These are phyloP conservation scores for Brassica incana DNA, from an alignment of 345 rosid genomes.

Conservation along the genomic window DNA sequence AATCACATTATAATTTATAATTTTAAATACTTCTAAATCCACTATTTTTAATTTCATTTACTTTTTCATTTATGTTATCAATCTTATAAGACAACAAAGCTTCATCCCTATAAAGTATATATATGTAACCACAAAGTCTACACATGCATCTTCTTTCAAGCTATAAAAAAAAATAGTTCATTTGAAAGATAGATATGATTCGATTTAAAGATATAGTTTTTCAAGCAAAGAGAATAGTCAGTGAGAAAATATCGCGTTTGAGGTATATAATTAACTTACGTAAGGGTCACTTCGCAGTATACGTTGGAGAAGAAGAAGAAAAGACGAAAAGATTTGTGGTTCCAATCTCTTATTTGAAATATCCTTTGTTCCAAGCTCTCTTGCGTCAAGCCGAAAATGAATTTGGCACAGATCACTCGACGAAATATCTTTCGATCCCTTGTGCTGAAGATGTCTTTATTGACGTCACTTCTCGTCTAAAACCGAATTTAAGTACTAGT, in stretches of 20 bases:
- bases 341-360: conserved; percentile 45
- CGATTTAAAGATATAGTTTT: not conserved
- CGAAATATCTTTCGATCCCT: conserved; percentile 35
- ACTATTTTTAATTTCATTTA: not conserved
- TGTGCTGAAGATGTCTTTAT: conserved; percentile 26
- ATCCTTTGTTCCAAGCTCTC: conserved; percentile 43
- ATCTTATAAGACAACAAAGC: conserved; percentile 13
- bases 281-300: conserved; percentile 24
- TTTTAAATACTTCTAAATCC: conserved; percentile 9
- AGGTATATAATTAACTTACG: not conserved
- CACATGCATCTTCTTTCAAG: not conserved
- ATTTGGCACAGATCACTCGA: conserved; percentile 35
- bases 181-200: conserved; percentile 14
- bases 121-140: conserved; percentile 2
- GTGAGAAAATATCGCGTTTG: not conserved
- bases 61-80: conserved; percentile 1
- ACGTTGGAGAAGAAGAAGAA: conserved; percentile 31
- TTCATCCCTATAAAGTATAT: conserved; percentile 14
- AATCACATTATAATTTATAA: not conserved
- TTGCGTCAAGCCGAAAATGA: conserved; percentile 39
- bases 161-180: not conserved
- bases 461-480: conserved; percentile 19
- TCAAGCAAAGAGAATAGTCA: conserved; percentile 1
- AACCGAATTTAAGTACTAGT: not conserved
- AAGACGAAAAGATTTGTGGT: conserved; percentile 41